Percentiles rank a stretch among this genome's conserved stretches.
These are phyloP conservation scores for Lithocarpus polystachyus DNA, from an alignment of 306 rosid genomes.

Conservation along the genomic window DNA sequence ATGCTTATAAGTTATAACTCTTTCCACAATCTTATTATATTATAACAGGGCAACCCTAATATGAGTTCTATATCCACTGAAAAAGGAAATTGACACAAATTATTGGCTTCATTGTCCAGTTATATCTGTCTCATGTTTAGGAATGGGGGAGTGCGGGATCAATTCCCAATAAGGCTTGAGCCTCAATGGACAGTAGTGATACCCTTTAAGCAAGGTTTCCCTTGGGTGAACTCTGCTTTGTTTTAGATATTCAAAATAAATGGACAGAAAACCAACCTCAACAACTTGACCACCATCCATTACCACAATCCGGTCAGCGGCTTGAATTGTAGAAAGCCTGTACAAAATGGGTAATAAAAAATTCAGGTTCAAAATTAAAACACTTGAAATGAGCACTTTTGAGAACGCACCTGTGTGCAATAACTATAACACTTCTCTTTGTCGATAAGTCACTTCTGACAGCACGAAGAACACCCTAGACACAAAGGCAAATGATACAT, in stretches of 20 bases:
- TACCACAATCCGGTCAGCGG: constrained; percentile 90
- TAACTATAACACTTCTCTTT: constrained; percentile 78
- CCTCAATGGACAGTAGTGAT: background rate
- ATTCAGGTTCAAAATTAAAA: constrained; percentile 10
- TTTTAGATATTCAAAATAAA: constrained; percentile 18
- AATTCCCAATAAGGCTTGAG: background rate
- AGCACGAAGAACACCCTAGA: constrained; percentile 85
- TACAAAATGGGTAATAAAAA: background rate
- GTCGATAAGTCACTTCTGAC: constrained; percentile 57
- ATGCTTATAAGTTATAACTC: background rate
- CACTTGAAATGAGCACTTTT: background rate
- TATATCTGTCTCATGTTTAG: constrained; percentile 18
- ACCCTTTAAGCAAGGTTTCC: background rate
- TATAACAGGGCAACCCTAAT: background rate
- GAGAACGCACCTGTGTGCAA: constrained; percentile 78
- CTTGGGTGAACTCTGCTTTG: background rate
- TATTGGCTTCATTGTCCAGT: constrained; percentile 14
- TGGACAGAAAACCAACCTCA: constrained; percentile 59
- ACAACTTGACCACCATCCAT: constrained; percentile 82
- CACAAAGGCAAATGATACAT: constrained; percentile 25
- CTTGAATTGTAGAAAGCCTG: constrained; percentile 98
- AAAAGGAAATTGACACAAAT: background rate
- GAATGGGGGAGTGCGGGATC: background rate
- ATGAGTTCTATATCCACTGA: background rate
- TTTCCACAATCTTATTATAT: background rate